Evolutionary conservation across 148 eudicot species (phyloP), one percentile per base, ranked within the genome.

Genomic region (Mesembryanthemum crystallinum): DNA sequence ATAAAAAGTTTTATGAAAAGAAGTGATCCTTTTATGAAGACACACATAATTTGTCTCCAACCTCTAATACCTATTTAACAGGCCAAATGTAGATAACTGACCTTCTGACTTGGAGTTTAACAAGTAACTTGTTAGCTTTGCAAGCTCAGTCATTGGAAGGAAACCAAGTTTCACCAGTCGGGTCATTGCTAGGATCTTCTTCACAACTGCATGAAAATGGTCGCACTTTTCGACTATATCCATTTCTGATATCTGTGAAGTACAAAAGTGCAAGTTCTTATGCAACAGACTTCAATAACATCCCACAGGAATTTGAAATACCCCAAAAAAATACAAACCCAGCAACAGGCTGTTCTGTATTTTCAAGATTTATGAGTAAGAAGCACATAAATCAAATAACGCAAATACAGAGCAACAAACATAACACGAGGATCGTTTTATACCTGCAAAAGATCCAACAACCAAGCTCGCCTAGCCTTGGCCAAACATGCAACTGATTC

Each of bases 361-460:
- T 3, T 52, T 27, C 14, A 17, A 63, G 39, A 32, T 14, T 29
- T 14, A 30, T 30, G 42, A 10, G n/a, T 63, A 28, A 6, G 42
- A 63, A 30, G 23, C 7, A 29, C 43, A 64, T n/a, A 45, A 10
- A 29, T 43, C 28, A 30, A n/a, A 60, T 18, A 33, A 74, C 30
- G 23, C 52, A 39, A 45, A 29, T 30, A 1, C 28, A 49, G 14
- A 69, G 55, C 10, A 17, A 71, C 18, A 24, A 14, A 42, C 7
- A 25, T 8, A 39, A 1, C 23, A 27, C 25, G 17, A 57, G 27
- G 30, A 59, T 7, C 8, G 20, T 33, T 35, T 33, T 62, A 52
- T 83, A 95, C 99, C 96, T 85, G 86, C 68, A 95, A 83, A 78
- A 90, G 80, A 55, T 85, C 80, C 63, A 79, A 76, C 80, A 95